phyloP scores from a whole-genome alignment of 2,329 filamentous ascomycete species.

The Alternaria sp. region DNA sequence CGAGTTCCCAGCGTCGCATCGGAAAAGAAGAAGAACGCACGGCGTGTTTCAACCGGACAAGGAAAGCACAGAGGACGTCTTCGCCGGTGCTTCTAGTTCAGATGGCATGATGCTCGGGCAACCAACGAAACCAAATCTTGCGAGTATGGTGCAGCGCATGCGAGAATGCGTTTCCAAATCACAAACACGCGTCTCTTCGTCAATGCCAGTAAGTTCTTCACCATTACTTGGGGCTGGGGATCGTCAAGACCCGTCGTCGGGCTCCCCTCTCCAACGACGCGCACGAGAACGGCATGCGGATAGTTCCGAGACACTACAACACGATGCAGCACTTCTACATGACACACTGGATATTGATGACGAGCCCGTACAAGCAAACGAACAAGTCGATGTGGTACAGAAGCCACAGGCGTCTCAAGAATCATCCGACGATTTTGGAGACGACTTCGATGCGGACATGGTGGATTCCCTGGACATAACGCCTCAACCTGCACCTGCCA shows the following conservation, averaged over 20 bases:
- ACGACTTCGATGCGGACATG: slow-evolving; percentile 49
- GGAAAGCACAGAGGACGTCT: slow-evolving; percentile 37
- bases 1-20: slow-evolving; percentile 55
- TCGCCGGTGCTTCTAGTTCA: slow-evolving; percentile 42
- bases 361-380: slow-evolving; percentile 12
- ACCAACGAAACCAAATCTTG: slow-evolving; percentile 39
- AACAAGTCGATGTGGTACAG: neutral
- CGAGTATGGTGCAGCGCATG: slow-evolving; percentile 53
- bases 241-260: slow-evolving; percentile 24
- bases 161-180: slow-evolving; percentile 53
- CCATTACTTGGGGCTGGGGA: slow-evolving; percentile 52
- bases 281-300: slow-evolving; percentile 23
- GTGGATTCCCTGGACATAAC: slow-evolving; percentile 42
- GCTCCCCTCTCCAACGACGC: slow-evolving; percentile 45
- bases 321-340: slow-evolving; percentile 8
- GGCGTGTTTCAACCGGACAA: slow-evolving; percentile 44
- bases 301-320: slow-evolving; percentile 17
- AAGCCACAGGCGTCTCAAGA: slow-evolving; percentile 18
- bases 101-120: slow-evolving; percentile 39
- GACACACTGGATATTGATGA: slow-evolving; percentile 12
- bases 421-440: slow-evolving; percentile 49
- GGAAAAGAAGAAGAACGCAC: slow-evolving; percentile 53
- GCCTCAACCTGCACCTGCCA: slow-evolving; percentile 7
- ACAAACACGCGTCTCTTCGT: slow-evolving; percentile 27
- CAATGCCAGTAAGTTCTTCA: slow-evolving; percentile 57